A percentile compares a stretch with the other conserved stretches of the same genome.
Conservation (phyloP, 2,329 filamentous ascomycete genomes). For the Thermochaetoides dissita region DNA sequence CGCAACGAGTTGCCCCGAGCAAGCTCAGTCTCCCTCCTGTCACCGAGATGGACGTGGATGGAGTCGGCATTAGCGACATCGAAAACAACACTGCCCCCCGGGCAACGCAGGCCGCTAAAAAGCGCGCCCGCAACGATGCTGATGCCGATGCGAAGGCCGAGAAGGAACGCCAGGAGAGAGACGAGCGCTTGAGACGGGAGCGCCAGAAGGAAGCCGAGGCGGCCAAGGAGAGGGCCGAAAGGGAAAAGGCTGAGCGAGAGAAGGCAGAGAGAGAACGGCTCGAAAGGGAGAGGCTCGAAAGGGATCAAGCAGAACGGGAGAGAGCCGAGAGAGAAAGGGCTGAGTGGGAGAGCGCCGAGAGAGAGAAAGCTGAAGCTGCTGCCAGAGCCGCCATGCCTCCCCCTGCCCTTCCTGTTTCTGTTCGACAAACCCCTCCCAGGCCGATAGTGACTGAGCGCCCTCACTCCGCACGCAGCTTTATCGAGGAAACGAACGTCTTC, state of each 20-base stretch:
- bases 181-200: constrained; percentile 5
- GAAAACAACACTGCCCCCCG: too few relatives aligned
- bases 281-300: background rate
- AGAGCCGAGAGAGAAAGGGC: background rate
- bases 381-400: background rate
- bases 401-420: background rate
- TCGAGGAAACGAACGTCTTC: constrained; percentile 17
- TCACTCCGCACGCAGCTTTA: constrained; percentile 13
- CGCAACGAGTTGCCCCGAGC: too few relatives aligned
- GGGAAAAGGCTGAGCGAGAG: background rate
- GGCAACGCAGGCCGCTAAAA: background rate
- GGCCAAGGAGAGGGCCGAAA: background rate
- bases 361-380: background rate
- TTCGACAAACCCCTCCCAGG: too few relatives aligned
- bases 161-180: constrained; percentile 7
- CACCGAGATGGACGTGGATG: too few relatives aligned
- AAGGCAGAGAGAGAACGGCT: background rate
- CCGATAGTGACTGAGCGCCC: background rate
- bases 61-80: too few relatives aligned
- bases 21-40: too few relatives aligned
- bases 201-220: background rate
- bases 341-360: background rate
- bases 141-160: constrained; percentile 7
- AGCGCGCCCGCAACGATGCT: constrained; percentile 5
- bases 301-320: background rate